phyloP scores from a whole-genome alignment of 257 asterid species.

The Apocynum venetum region DNA sequence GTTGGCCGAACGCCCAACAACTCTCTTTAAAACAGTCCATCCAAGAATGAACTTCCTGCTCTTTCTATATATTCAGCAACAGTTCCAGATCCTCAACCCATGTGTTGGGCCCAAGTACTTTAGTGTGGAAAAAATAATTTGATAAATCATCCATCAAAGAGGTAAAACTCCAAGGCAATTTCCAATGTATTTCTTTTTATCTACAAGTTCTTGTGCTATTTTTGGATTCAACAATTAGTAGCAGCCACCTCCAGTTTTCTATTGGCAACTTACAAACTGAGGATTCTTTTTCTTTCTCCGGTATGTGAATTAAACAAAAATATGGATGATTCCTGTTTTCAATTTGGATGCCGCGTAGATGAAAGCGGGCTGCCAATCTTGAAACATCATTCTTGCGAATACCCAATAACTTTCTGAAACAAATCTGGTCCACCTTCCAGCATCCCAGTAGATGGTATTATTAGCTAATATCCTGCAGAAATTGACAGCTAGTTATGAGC shows the following conservation, averaged over 20 bases:
- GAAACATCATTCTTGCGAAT: neutral
- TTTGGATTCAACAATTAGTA: neutral
- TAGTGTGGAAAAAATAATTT: neutral
- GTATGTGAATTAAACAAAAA: neutral
- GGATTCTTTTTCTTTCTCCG: neutral
- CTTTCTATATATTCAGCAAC: neutral
- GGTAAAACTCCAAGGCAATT: neutral
- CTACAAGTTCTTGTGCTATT: neutral
- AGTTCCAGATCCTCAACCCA: neutral
- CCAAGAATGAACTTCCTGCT: neutral
- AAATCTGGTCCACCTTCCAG: neutral
- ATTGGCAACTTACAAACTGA: neutral
- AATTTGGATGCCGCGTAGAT: neutral
- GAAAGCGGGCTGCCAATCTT: neutral
- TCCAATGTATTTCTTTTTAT: neutral
- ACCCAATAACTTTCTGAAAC: neutral
- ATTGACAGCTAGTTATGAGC: neutral
- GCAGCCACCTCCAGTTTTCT: neutral
- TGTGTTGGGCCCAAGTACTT: neutral
- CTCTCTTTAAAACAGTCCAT: slow-evolving; percentile 9
- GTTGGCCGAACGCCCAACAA: slow-evolving; percentile 9
- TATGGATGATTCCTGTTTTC: neutral
- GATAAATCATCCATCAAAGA: neutral
- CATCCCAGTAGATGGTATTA: neutral
- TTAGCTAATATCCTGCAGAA: neutral